phyloP scores from a whole-genome alignment of 345 rosid genomes.

The Bretschneidera sinensis region DNA sequence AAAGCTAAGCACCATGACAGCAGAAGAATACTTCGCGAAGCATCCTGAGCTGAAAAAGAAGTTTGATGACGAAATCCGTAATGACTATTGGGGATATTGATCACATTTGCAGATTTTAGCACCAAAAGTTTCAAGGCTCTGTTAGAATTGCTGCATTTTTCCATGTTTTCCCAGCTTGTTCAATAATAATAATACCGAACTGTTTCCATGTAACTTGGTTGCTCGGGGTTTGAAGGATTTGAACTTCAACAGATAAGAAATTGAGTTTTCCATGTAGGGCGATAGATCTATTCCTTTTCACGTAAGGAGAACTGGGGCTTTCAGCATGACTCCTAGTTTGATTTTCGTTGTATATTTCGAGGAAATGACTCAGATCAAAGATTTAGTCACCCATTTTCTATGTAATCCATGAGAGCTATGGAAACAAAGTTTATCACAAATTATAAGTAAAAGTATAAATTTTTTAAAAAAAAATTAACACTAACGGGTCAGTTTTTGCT shows the following conservation, averaged over 20 bases:
- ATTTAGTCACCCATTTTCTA: too few species aligned
- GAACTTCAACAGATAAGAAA: background rate
- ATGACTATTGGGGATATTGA: constrained; percentile 90
- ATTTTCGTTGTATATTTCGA: too few species aligned
- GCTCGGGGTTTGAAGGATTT: constrained; percentile 10
- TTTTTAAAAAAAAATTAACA: too few species aligned
- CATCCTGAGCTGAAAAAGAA: constrained; percentile 95
- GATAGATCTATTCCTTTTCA: background rate
- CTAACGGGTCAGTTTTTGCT: too few species aligned
- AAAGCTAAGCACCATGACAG: constrained; percentile 98
- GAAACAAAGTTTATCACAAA: too few species aligned
- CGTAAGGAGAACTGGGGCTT: background rate
- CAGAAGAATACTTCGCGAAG: constrained; percentile 91
- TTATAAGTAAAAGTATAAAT: too few species aligned
- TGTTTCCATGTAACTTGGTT: constrained; percentile 8
- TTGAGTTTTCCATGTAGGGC: constrained; percentile 9
- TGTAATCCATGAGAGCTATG: too few species aligned
- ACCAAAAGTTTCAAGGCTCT: background rate
- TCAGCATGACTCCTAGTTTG: background rate
- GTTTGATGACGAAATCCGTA: constrained; percentile 95
- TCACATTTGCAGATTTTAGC: constrained; percentile 14
- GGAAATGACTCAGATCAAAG: too few species aligned
- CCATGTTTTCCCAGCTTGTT: constrained; percentile 6
- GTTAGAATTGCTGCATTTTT: background rate
- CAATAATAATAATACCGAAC: constrained; percentile 6